Evolutionary conservation across 2,329 filamentous ascomycete species (phyloP).

Genomic region (Neonectria magnoliae): DNA sequence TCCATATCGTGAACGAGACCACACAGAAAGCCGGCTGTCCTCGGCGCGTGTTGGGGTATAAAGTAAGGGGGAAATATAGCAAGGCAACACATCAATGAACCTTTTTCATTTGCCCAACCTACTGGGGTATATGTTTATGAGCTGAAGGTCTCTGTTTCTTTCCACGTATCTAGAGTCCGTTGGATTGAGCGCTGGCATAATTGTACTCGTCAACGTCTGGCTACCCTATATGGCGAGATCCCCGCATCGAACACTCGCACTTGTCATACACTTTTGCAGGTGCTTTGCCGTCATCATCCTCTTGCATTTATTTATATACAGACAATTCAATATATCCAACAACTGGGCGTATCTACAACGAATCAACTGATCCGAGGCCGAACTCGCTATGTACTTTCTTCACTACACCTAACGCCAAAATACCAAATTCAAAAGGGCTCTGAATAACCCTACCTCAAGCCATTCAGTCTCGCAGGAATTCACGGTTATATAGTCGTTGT

Average conservation of each 20-base stretch:
- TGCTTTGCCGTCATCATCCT: neutral
- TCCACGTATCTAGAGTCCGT: neutral
- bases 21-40: conserved; percentile 64
- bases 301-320: neutral
- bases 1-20: conserved; percentile 76
- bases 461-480: neutral
- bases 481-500: neutral
- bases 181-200: no score
- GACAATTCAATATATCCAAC: neutral
- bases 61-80: neutral
- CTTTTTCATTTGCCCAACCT: no score
- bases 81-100: no score
- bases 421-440: conserved; percentile 7
- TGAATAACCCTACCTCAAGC: neutral
- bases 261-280: no score
- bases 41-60: conserved; percentile 49
- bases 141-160: neutral
- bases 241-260: neutral
- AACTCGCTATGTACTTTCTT: neutral
- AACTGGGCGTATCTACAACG: conserved; percentile 9
- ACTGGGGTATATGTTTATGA: neutral
- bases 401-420: conserved; percentile 8
- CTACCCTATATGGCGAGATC: neutral
- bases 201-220: no score
- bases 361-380: neutral